Base-by-base conservation (phyloP, 805 yeast species). In the Kuraishia floccosa region DNA sequence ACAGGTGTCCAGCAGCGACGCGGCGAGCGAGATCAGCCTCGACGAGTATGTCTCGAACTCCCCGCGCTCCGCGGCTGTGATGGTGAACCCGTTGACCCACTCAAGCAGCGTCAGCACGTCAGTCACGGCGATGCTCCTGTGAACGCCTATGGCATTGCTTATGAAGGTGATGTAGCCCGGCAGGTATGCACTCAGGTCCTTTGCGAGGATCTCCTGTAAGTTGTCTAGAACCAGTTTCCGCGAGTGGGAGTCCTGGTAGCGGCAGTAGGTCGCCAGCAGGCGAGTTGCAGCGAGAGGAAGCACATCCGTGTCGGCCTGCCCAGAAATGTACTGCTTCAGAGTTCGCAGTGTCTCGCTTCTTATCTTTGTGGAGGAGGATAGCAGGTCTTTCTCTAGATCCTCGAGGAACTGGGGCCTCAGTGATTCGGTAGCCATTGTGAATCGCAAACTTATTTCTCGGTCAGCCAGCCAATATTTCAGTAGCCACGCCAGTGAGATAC, bases 31-130 rank as follows among this genome's bases (percentile, higher is more conserved):
- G 20, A 47, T 46, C 21, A 56, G 37, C 13, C 37, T 40, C 5
- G 27, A 34, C 5, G 43, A 13, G 7, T 43, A 22, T 3, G 33
- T 19, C 12, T 47, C 42, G 27, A 59, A 54, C 14, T 41, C 23
- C 2, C 38, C 43, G 3, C 43, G 28, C 18, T 44, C 41, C 5
- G 46, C 34, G 6, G 53, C 43, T 14, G 43, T 34, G 26, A 48
- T 37, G 17, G 56, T 27, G 48, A 70, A 43, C 29, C 48, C 47
- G 30, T 63, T 60, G 28, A 61, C 51, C 86, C 87, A 80, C 12
- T 62, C 60, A 25, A 80, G 54, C 17, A 80, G 50, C 18, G 76
- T 64, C 39, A 74, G 47, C 36, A 75, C 56, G 48, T 74, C 83
- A 2, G 70, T 56, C 4, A 66, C 47, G 1, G 89, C 80, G 35